Percentiles rank a stretch among this genome's conserved stretches.
These are phyloP conservation scores for Huntiella omanensis DNA, from an alignment of 2,329 filamentous ascomycete species.

Conservation along the genomic window DNA sequence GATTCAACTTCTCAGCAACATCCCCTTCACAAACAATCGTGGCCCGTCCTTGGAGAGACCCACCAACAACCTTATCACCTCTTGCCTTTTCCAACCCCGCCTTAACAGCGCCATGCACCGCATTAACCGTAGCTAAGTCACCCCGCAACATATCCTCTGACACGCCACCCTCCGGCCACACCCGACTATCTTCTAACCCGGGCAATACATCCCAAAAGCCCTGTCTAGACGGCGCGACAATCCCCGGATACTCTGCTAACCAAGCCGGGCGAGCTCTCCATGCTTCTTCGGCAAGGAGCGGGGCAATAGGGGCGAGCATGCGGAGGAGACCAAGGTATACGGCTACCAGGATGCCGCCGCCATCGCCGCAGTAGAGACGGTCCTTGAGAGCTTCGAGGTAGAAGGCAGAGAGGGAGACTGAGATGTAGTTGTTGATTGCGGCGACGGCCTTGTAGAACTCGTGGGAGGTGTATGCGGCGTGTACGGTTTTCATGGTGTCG, in stretches of 20 bases:
- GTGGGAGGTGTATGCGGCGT: slow-evolving; percentile 45
- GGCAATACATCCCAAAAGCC: slow-evolving; percentile 19
- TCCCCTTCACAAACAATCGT: slow-evolving; percentile 35
- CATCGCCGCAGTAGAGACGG: slow-evolving; percentile 66
- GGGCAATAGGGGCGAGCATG: slow-evolving; percentile 66
- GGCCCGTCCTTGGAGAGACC: slow-evolving; percentile 49
- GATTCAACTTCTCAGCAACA: slow-evolving; percentile 20
- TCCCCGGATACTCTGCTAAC: slow-evolving; percentile 23
- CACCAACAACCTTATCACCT: slow-evolving; percentile 52
- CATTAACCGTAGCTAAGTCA: slow-evolving; percentile 29
- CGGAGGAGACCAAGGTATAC: slow-evolving; percentile 56
- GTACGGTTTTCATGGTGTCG: slow-evolving; percentile 45
- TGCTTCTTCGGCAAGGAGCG: slow-evolving; percentile 70
- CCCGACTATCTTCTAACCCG: background rate
- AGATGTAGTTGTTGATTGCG: slow-evolving; percentile 62
- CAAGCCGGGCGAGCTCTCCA: slow-evolving; percentile 58
- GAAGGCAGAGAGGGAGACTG: slow-evolving; percentile 70
- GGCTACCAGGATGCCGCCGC: slow-evolving; percentile 41
- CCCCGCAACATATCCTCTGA: background rate
- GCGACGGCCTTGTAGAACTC: slow-evolving; percentile 68
- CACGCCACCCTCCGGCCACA: background rate
- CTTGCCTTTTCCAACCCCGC: slow-evolving; percentile 55
- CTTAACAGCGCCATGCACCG: slow-evolving; percentile 50
- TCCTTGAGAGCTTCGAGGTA: slow-evolving; percentile 92
- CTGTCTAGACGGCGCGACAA: slow-evolving; percentile 25